phyloP scores from a whole-genome alignment of 768 basidiomycete genomes.

The Chiua virens region DNA sequence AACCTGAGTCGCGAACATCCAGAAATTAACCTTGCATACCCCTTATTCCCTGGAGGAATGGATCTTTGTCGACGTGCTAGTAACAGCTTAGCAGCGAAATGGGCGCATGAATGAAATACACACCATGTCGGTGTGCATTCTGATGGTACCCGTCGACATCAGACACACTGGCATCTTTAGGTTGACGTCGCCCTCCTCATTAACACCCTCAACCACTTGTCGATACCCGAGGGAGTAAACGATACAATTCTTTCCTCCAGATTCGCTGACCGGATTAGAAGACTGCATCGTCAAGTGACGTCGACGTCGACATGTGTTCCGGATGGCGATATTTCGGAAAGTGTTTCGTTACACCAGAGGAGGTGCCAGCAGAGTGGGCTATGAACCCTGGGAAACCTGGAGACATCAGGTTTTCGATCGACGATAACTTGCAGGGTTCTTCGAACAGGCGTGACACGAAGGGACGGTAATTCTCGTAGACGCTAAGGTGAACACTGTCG shows the following conservation, averaged over 20 bases:
- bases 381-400: slow-evolving; percentile 23
- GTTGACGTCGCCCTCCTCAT: slow-evolving; percentile 9
- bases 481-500: neutral
- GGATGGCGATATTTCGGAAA: slow-evolving; percentile 23
- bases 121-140: slow-evolving; percentile 23
- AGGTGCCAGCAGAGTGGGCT: slow-evolving; percentile 21
- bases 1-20: no score
- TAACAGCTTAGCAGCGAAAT: neutral
- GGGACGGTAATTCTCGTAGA: neutral
- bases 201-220: slow-evolving; percentile 10
- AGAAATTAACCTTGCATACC: slow-evolving; percentile 1
- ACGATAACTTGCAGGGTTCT: slow-evolving; percentile 15
- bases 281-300: slow-evolving; percentile 11
- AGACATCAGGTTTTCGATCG: slow-evolving; percentile 23
- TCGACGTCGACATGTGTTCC: slow-evolving; percentile 19
- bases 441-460: slow-evolving; percentile 21
- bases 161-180: slow-evolving; percentile 14
- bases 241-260: slow-evolving; percentile 18
- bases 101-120: neutral
- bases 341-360: slow-evolving; percentile 13
- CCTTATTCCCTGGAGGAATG: slow-evolving; percentile 1
- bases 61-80: slow-evolving; percentile 17
- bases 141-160: slow-evolving; percentile 22
- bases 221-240: slow-evolving; percentile 21
- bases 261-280: slow-evolving; percentile 5